Base-by-base conservation (phyloP, 2,329 filamentous ascomycete species). In the Fusarium neocosmosporiellum region DNA sequence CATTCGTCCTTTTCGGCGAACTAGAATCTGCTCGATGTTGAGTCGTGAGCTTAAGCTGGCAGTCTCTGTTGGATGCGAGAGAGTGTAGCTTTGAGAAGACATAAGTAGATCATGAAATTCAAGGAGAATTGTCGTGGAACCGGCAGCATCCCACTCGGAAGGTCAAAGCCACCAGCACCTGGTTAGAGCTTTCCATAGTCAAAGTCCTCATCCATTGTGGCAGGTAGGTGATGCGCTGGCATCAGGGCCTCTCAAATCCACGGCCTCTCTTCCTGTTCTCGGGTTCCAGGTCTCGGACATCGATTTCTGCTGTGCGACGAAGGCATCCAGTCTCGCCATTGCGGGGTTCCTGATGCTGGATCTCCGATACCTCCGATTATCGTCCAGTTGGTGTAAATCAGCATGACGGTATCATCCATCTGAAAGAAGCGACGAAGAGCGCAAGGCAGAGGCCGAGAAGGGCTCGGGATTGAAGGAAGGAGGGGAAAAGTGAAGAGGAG, bases 291-390 rank as follows among this genome's bases (percentile, higher is more conserved):
- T 2, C 29, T 46, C 37, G 37, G 29, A 34, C 20, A 60, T 29
- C 22, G 58, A 50, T 43, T 36, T 60, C 18, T 24, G 39, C n/a
- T 27, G 13, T n/a, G 31, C 20, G 39, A 46, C n/a, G 7, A 48
- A 39, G 50, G 36, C 27, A 34, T 43, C 36, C 20, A 60, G 13
- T 31, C 24, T 59, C 36, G 55, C 41, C 20, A 41, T 63, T 67
- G 70, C 55, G 50, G 70, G 70, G 54, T 63, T 33, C 54, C 57
- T 58, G 37, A 58, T 18, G 20, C 55, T 33, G 46, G 50, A 41
- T 46, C 16, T 29, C 59, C 22, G 29, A 55, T 31, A 59, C 20
- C 33, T 55, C 41, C 16, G 37, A 57, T 16, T 39, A 31, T 29
- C 36, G 16, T 37, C 37, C 36, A 59, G 43, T 58, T 36, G 6